Conservation (phyloP, 2,329 filamentous ascomycete species). For the Exophiala calicioides region DNA sequence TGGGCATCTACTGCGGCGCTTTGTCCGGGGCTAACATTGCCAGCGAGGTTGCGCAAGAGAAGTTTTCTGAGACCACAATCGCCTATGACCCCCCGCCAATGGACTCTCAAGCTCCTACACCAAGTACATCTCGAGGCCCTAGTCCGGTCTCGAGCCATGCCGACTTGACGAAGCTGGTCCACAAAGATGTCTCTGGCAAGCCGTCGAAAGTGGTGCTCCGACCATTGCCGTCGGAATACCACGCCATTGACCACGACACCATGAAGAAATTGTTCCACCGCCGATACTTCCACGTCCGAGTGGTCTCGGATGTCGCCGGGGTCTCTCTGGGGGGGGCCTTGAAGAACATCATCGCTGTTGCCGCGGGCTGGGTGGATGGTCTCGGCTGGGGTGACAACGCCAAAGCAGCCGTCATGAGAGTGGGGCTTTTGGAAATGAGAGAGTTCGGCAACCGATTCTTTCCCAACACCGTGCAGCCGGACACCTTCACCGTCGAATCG, state of each 20-base stretch:
- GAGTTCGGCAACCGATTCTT: constrained; percentile 95
- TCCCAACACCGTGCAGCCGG: constrained; percentile 72
- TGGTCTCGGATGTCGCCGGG: constrained; percentile 93
- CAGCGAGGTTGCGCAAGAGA: constrained; percentile 88
- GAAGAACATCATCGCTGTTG: constrained; percentile 95
- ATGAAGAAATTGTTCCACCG: constrained; percentile 89
- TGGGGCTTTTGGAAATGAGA: constrained; percentile 94
- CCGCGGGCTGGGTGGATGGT: constrained; percentile 92
- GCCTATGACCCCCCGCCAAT: constrained; percentile 90
- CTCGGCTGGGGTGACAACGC: constrained; percentile 98
- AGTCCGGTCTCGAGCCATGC: constrained; percentile 54
- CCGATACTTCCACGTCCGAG: constrained; percentile 94
- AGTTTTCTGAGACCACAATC: constrained; percentile 95
- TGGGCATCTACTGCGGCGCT: constrained; percentile 95
- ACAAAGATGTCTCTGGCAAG: constrained; percentile 69
- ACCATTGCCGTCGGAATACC: constrained; percentile 77
- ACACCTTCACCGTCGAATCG: constrained; percentile 95
- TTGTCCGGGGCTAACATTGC: constrained; percentile 96
- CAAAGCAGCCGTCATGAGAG: constrained; percentile 97
- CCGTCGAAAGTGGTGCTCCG: constrained; percentile 69
- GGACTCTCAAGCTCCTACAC: constrained; percentile 76
- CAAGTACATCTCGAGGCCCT: constrained; percentile 52
- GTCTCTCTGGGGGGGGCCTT: constrained; percentile 91
- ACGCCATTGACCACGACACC: constrained; percentile 79
- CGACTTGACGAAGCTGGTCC: constrained; percentile 56